Percentiles rank a stretch among this genome's conserved stretches.
Conservation (phyloP, 208 protist species). For the Kentomonas sorsogonicus region DNA sequence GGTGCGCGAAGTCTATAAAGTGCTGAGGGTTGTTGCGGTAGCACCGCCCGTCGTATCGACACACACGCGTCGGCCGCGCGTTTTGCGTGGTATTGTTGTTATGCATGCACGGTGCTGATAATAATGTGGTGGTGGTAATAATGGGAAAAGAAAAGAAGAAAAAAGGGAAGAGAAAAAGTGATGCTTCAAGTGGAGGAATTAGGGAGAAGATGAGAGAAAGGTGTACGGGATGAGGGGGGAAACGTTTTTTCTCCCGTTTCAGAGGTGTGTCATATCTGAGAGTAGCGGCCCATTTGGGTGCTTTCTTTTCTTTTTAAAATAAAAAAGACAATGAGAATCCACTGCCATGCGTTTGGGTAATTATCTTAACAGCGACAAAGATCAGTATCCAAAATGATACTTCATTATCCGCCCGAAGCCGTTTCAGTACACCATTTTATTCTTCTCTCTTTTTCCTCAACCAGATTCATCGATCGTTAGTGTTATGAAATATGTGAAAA, state of each 20-base stretch:
- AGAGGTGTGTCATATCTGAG: neutral
- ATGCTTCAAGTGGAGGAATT: no score
- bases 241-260: neutral
- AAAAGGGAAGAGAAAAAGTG: neutral
- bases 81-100: conserved; percentile 1
- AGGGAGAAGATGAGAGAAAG: no score
- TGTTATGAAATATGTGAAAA: no score
- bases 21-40: conserved; percentile 38
- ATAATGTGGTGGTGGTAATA: neutral
- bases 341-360: neutral
- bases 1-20: conserved; percentile 22
- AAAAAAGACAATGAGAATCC: neutral
- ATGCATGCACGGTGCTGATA: no score
- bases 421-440: neutral
- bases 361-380: no score
- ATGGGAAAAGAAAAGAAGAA: conserved; percentile 1
- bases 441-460: neutral
- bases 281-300: conserved; percentile 7
- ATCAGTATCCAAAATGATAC: no score
- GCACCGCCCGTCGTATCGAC: conserved; percentile 30
- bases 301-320: conserved; percentile 7
- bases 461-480: neutral
- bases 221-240: no score
- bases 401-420: neutral
- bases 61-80: conserved; percentile 13